These are phyloP conservation scores for Thermomyces lanuginosus DNA, from an alignment of 2,329 filamentous ascomycete species.

Conservation along the genomic window DNA sequence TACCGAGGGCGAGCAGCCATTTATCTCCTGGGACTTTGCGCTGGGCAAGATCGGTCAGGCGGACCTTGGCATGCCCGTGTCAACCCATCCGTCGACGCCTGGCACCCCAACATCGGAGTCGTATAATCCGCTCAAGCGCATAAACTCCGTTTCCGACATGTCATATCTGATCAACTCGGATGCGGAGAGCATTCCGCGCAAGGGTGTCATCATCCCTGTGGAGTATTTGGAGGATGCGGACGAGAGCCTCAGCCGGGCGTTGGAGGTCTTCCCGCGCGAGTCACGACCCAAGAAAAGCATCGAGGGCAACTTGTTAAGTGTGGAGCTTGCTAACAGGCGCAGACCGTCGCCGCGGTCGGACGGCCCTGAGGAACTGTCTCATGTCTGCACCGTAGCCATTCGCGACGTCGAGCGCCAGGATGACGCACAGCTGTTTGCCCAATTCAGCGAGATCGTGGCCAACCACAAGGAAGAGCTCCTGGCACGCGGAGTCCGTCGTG, in stretches of 20 bases:
- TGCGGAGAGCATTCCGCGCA: slow-evolving; percentile 57
- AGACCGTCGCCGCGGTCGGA: slow-evolving; percentile 40
- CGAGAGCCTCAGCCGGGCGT: slow-evolving; percentile 64
- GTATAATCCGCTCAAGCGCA: slow-evolving; percentile 56
- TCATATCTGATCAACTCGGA: slow-evolving; percentile 63
- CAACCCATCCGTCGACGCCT: slow-evolving; percentile 70
- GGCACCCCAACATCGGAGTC: slow-evolving; percentile 49
- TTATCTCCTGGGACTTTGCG: slow-evolving; percentile 88
- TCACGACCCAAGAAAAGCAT: slow-evolving; percentile 42
- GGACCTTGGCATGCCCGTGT: slow-evolving; percentile 71
- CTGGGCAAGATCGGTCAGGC: slow-evolving; percentile 84
- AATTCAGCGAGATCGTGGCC: slow-evolving; percentile 59
- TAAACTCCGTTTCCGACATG: slow-evolving; percentile 94
- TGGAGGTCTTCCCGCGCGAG: slow-evolving; percentile 60
- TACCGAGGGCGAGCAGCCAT: slow-evolving; percentile 50
- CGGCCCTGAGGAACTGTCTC: slow-evolving; percentile 61
- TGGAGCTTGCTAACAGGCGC: slow-evolving; percentile 60
- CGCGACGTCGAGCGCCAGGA: slow-evolving; percentile 70
- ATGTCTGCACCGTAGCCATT: slow-evolving; percentile 83
- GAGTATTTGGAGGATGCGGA: slow-evolving; percentile 89
- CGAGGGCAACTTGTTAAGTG: slow-evolving; percentile 42
- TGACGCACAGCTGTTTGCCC: slow-evolving; percentile 62
- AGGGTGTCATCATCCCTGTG: slow-evolving; percentile 88
- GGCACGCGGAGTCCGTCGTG: slow-evolving; percentile 63
- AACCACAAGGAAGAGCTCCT: slow-evolving; percentile 73